These are phyloP conservation scores for Sporothrix humicola DNA, from an alignment of 2,329 filamentous ascomycete species.

Conservation along the genomic window DNA sequence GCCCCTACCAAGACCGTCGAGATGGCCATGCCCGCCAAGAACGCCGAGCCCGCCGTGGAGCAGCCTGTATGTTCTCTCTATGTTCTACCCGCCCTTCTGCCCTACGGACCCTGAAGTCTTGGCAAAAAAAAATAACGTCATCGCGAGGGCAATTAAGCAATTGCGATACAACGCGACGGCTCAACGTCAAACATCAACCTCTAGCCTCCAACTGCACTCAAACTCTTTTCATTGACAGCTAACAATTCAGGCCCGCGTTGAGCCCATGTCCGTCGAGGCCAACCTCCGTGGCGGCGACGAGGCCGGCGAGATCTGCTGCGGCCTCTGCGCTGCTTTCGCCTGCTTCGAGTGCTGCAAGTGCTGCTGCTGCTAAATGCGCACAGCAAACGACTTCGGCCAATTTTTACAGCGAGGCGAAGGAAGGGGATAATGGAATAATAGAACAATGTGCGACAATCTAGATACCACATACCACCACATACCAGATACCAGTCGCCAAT, in stretches of 20 bases:
- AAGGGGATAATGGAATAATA: background rate
- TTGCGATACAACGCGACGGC: background rate
- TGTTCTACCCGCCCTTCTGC: background rate
- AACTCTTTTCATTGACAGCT: background rate
- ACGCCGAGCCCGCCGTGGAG: constrained; percentile 39
- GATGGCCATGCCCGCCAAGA: constrained; percentile 39
- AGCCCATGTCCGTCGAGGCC: constrained; percentile 40
- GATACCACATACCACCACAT: constrained; percentile 22
- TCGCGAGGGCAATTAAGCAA: background rate
- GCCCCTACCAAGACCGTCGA: constrained; percentile 36
- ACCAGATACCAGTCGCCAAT: constrained; percentile 5
- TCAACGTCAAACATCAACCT: background rate
- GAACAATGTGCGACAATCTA: constrained; percentile 5
- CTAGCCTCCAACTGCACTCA: background rate
- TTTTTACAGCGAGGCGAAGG: too few relatives aligned
- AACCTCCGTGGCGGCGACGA: constrained; percentile 41
- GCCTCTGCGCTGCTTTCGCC: constrained; percentile 40
- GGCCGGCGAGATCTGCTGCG: constrained; percentile 41
- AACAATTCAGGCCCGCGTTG: constrained; percentile 34
- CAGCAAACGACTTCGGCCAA: too few relatives aligned
- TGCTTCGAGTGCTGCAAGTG: constrained; percentile 40
- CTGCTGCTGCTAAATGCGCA: constrained; percentile 36
- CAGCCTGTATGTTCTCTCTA: constrained; percentile 40
- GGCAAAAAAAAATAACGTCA: constrained; percentile 18
- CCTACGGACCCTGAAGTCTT: constrained; percentile 19